Evolutionary conservation across 2,329 filamentous ascomycete genomes (phyloP).

Genomic region (Mycogone perniciosa): DNA sequence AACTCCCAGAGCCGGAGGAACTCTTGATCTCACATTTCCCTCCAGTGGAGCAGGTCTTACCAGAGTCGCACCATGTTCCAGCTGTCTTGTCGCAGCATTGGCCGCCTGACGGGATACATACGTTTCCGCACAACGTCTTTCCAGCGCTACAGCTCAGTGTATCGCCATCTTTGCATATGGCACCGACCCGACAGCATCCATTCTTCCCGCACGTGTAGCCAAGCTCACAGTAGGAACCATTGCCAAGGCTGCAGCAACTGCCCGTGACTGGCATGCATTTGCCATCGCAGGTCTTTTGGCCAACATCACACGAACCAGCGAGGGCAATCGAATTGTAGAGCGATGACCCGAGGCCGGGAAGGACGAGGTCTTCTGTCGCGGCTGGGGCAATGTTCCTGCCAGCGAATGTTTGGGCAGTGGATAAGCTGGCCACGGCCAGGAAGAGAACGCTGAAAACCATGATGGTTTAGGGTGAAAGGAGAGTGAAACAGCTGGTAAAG

Average conservation of each 20-base stretch:
- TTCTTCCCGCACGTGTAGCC: slow-evolving; percentile 8
- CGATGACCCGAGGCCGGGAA: background rate
- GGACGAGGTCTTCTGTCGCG: background rate
- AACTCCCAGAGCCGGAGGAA: background rate
- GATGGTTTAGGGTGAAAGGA: no score
- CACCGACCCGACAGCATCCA: slow-evolving; percentile 25
- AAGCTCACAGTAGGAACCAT: slow-evolving; percentile 4
- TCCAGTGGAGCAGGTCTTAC: slow-evolving; percentile 8
- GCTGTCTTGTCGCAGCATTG: slow-evolving; percentile 23
- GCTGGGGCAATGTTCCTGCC: background rate
- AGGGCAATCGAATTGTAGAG: slow-evolving; percentile 14
- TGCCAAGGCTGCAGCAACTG: slow-evolving; percentile 21
- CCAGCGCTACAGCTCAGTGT: background rate
- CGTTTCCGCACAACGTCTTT: slow-evolving; percentile 13
- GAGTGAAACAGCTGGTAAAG: no score
- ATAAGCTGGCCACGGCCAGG: background rate
- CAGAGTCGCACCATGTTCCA: slow-evolving; percentile 4
- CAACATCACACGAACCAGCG: slow-evolving; percentile 15
- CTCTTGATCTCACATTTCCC: background rate
- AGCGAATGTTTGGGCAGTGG: background rate
- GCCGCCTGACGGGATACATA: slow-evolving; percentile 18
- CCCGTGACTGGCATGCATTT: slow-evolving; percentile 24
- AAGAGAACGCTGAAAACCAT: background rate
- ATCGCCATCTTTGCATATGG: slow-evolving; percentile 16
- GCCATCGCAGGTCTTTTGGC: slow-evolving; percentile 21